Evolutionary conservation across 2,329 filamentous ascomycete species (phyloP).

Genomic region (Neonectria sp.): DNA sequence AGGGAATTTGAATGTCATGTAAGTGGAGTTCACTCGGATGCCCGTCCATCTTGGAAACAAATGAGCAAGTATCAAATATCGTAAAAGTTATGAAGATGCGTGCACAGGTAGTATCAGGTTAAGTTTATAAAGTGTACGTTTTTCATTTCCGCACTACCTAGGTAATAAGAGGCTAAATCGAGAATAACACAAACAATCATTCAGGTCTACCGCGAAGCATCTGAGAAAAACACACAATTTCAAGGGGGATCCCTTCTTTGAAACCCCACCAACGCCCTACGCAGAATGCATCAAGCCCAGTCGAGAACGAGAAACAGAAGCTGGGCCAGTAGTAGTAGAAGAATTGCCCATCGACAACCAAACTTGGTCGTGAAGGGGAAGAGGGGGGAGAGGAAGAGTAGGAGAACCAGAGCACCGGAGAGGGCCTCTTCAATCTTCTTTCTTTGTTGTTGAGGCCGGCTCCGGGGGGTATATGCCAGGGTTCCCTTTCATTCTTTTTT

Average conservation of each 20-base stretch:
- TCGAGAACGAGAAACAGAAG: slow-evolving; percentile 41
- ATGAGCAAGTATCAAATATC: not conserved
- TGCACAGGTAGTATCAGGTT: not conserved
- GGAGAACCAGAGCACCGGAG: slow-evolving; percentile 30
- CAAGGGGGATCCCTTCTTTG: slow-evolving; percentile 36
- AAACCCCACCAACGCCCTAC: slow-evolving; percentile 48
- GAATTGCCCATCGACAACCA: not conserved
- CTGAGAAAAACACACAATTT: slow-evolving; percentile 26
- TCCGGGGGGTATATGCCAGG: slow-evolving; percentile 37
- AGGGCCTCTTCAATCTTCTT: slow-evolving; percentile 24
- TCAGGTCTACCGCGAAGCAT: slow-evolving; percentile 37
- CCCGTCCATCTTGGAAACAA: too few relatives aligned
- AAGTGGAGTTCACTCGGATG: not conserved
- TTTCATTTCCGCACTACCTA: slow-evolving; percentile 42
- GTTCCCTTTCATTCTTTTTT: slow-evolving; percentile 29
- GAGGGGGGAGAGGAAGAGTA: not conserved
- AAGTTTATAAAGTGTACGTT: slow-evolving; percentile 24
- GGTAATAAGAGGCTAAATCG: slow-evolving; percentile 35
- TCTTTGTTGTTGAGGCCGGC: slow-evolving; percentile 42
- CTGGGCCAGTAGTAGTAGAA: slow-evolving; percentile 16
- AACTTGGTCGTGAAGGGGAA: not conserved
- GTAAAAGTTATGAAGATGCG: not conserved
- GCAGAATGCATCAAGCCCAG: slow-evolving; percentile 43
- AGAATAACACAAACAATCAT: slow-evolving; percentile 29
- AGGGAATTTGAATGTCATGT: not conserved